phyloP scores from a whole-genome alignment of 306 rosid species.

The Dalbergia cultrata region DNA sequence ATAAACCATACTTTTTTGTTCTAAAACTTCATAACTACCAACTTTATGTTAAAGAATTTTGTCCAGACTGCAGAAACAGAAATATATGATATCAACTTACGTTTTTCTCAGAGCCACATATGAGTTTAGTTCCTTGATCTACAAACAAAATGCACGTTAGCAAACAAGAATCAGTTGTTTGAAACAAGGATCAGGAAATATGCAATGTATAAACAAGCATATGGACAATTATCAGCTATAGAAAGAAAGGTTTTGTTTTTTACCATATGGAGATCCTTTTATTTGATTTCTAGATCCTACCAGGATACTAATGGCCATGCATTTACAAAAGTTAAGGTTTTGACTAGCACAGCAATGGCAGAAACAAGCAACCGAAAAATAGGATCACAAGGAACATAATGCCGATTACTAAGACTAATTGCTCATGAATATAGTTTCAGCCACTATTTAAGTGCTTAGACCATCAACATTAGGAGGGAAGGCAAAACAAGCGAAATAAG shows the following conservation, averaged over 20 bases:
- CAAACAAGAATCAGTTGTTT: conserved; percentile 23
- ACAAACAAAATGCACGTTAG: conserved; percentile 43
- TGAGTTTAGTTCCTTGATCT: conserved; percentile 91
- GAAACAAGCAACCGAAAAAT: background rate
- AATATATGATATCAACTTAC: conserved; percentile 55
- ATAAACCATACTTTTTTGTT: background rate
- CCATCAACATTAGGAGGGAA: background rate
- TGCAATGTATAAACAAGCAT: conserved; percentile 1
- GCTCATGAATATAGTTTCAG: background rate
- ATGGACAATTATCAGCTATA: background rate
- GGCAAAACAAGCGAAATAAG: conserved; percentile 2
- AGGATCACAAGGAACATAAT: background rate
- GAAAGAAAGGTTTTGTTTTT: too few species aligned
- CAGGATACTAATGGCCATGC: background rate
- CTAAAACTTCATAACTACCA: background rate
- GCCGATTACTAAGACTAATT: background rate
- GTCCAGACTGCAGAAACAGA: conserved; percentile 11
- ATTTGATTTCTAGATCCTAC: background rate
- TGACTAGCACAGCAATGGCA: conserved; percentile 7
- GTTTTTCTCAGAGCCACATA: conserved; percentile 86
- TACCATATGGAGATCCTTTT: background rate
- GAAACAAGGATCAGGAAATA: background rate
- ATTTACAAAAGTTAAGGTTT: background rate
- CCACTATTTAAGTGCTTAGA: background rate
- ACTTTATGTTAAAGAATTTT: background rate